These are phyloP conservation scores for Chrysoporthe puriensis DNA, from an alignment of 2,329 filamentous ascomycete species.

Conservation along the genomic window DNA sequence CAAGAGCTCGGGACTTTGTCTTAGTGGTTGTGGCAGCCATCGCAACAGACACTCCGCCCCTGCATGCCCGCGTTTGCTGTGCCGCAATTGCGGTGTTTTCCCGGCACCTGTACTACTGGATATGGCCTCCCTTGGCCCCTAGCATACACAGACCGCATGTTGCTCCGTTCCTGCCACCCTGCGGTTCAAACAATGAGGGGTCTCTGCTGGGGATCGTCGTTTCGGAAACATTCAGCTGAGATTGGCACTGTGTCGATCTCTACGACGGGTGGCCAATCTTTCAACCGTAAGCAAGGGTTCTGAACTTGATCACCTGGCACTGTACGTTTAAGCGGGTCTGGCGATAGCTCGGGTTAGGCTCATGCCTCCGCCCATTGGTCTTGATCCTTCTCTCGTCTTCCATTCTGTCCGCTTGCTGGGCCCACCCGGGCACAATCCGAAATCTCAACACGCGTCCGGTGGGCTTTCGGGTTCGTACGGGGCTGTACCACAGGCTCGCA, in stretches of 20 bases:
- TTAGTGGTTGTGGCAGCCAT: not conserved
- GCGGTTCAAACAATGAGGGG: conserved; percentile 5
- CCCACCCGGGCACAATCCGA: conserved; percentile 4
- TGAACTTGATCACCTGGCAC: conserved; percentile 11
- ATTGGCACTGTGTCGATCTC: conserved; percentile 24
- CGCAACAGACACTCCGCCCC: not conserved
- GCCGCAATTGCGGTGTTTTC: conserved; percentile 12
- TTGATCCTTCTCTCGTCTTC: not conserved
- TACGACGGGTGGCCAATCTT: conserved; percentile 16
- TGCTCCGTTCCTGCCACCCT: conserved; percentile 8
- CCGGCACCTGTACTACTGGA: not conserved
- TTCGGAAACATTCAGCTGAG: conserved; percentile 7
- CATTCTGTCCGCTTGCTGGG: not conserved
- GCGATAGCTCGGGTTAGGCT: not conserved
- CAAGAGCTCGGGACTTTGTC: not conserved
- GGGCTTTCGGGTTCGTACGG: not conserved
- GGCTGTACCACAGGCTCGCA: not conserved
- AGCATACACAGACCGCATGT: conserved; percentile 4
- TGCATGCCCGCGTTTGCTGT: not conserved
- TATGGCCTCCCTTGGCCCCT: not conserved
- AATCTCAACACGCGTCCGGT: not conserved
- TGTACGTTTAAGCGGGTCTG: not conserved
- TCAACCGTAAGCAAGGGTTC: conserved; percentile 13
- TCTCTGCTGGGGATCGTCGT: conserved; percentile 19
- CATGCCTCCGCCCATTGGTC: not conserved